Base-by-base conservation (phyloP, 148 eudicot species). In the Rhododendron henanense region DNA sequence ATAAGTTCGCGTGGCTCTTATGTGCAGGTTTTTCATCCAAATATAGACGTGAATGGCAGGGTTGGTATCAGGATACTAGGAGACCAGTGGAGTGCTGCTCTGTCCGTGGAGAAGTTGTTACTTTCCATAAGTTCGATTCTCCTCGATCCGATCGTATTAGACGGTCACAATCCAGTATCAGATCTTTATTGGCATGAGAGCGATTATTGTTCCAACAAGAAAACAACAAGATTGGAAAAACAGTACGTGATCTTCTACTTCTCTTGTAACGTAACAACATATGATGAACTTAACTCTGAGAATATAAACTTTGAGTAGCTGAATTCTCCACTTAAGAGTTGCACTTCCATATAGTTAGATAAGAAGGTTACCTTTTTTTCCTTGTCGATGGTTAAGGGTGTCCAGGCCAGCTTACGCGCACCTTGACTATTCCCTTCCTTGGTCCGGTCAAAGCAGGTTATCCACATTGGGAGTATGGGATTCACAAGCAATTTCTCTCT, bases 11-110 rank as follows among this genome's bases (percentile, higher is more conserved):
- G 31, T 63, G 31, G 71, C 25, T 23, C 28, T n/a, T 7, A 0
- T 14, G 18, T 31, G 83, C 45, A 81, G 83, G 83, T 81, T 55
- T 81, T 31, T 81, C 83, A 81, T 55, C 83, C 83, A 55, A 81
- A 81, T 81, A 55, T 81, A 81, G 45, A 23, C 4, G 45, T 3
- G 39, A 23, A 55, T 33, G 83, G 83, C 67, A 53, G 28, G 0
- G 45, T 81, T 19, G 10, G 18, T 8, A 33, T 81, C 83, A 33
- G 16, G 47, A 33, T 81, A 53, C 83, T 81, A n/a, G 5, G 16
- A 16, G 47, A 81, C 5, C 69, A 55, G 28, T 81, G 83, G 83
- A 81, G 83, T 55, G 10, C 83, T 81, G 67, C 83, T 19, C 83
- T 81, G 3, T 53, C 83, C 28, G 37, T 61, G 0, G 83, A 81